Percentiles rank a stretch among this genome's conserved stretches.
These are phyloP conservation scores for Sporisorium reilianum DNA, from an alignment of 1,284 basidiomycete genomes.

Conservation along the genomic window DNA sequence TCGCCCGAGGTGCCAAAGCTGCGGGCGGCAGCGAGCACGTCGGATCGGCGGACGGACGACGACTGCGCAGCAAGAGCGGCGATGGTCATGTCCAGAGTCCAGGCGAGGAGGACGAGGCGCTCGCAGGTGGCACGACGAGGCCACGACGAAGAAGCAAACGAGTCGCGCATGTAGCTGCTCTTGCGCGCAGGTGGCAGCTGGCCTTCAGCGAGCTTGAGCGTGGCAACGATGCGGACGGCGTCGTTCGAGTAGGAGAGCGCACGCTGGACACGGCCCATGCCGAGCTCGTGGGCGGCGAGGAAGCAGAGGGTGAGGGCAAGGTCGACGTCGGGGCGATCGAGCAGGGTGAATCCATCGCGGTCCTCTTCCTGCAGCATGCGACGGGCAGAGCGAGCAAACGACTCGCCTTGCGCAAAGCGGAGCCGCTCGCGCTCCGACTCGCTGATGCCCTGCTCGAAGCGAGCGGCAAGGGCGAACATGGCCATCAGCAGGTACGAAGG, in stretches of 20 bases:
- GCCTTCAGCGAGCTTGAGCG: slow-evolving; percentile 41
- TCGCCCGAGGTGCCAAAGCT: slow-evolving; percentile 53
- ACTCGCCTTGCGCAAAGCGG: slow-evolving; percentile 47
- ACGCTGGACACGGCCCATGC: slow-evolving; percentile 67
- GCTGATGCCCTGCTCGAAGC: slow-evolving; percentile 66
- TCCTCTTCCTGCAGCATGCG: slow-evolving; percentile 56
- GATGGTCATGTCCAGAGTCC: slow-evolving; percentile 54
- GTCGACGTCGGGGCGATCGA: slow-evolving; percentile 67
- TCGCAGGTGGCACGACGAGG: slow-evolving; percentile 47
- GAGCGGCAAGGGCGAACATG: slow-evolving; percentile 70
- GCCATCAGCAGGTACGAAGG: slow-evolving; percentile 70
- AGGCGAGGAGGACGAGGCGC: slow-evolving; percentile 44
- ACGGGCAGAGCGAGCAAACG: slow-evolving; percentile 52
- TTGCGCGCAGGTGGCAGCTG: slow-evolving; percentile 34
- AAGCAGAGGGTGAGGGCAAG: slow-evolving; percentile 70
- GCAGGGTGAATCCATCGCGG: slow-evolving; percentile 40
- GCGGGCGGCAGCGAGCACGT: slow-evolving; percentile 54
- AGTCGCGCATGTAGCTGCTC: slow-evolving; percentile 32
- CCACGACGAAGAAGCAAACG: slow-evolving; percentile 32
- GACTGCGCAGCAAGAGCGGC: slow-evolving; percentile 38
- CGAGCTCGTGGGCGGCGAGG: slow-evolving; percentile 70
- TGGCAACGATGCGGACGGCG: slow-evolving; percentile 39
- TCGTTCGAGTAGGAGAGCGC: slow-evolving; percentile 69
- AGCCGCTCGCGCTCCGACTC: slow-evolving; percentile 42
- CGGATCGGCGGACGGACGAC: slow-evolving; percentile 29